Conservation (phyloP, 345 rosid species). For the Cardamine chenopodiifolia region DNA sequence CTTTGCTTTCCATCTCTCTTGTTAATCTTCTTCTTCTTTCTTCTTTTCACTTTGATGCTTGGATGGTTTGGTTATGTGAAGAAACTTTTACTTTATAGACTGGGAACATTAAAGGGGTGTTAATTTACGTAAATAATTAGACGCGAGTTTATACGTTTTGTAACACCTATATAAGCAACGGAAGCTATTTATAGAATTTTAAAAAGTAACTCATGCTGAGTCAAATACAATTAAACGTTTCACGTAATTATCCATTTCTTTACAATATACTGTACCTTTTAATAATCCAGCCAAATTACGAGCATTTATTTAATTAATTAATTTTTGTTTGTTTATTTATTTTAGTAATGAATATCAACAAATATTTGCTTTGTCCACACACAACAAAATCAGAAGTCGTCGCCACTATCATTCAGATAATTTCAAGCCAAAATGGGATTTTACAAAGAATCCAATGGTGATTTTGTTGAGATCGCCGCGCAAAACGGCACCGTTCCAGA, state of each 20-base stretch:
- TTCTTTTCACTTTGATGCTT: constrained; percentile 7
- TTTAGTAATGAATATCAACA: neutral
- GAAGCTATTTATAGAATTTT: neutral
- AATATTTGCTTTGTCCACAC: neutral
- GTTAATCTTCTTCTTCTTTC: neutral
- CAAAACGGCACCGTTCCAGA: constrained; percentile 89
- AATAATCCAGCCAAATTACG: too few species aligned
- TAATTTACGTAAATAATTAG: constrained; percentile 6
- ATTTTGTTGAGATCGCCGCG: constrained; percentile 98
- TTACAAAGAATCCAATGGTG: constrained; percentile 62
- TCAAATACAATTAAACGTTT: too few species aligned
- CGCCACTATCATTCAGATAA: constrained; percentile 27
- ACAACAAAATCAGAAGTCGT: constrained; percentile 26
- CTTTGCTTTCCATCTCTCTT: constrained; percentile 11
- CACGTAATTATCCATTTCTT: too few species aligned
- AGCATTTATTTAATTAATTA: too few species aligned
- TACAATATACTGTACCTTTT: too few species aligned
- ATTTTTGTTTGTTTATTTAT: too few species aligned
- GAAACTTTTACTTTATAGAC: neutral
- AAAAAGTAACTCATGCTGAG: neutral
- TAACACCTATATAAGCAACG: neutral
- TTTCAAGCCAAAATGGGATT: constrained; percentile 14
- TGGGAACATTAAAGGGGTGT: neutral
- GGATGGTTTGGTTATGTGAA: constrained; percentile 8
- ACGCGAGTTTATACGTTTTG: neutral